A percentile compares a stretch with the other conserved stretches of the same genome.
Conservation (phyloP, 2,329 filamentous ascomycete genomes). For the Cytospora mali region DNA sequence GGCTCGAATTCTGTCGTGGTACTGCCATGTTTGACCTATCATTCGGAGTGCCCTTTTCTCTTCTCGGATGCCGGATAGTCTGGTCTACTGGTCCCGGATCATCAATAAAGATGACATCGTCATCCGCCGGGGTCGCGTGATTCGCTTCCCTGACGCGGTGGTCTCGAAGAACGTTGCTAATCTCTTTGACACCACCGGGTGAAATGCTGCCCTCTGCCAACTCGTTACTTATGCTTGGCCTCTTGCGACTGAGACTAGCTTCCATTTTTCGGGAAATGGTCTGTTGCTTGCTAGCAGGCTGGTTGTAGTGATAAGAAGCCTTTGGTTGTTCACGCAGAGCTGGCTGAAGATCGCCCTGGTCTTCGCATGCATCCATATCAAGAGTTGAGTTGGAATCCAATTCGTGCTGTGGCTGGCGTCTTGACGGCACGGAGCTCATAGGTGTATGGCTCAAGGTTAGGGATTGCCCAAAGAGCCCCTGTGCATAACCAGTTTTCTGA, state of each 20-base stretch:
- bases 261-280: not conserved
- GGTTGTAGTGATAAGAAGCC: not conserved
- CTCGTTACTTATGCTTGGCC: not conserved
- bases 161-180: not conserved
- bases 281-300: not conserved
- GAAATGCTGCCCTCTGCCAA: not conserved
- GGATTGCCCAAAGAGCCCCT: constrained; percentile 52
- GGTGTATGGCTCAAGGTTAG: constrained; percentile 46
- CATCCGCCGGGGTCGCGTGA: not conserved
- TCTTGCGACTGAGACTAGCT: not conserved
- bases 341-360: not conserved
- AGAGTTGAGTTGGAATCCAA: constrained; percentile 15
- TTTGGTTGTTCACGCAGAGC: not conserved
- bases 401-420: constrained; percentile 27
- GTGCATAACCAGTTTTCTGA: constrained; percentile 48
- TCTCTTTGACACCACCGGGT: not conserved
- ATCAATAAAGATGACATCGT: constrained; percentile 26
- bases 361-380: not conserved
- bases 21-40: not conserved
- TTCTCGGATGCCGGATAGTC: not conserved
- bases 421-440: constrained; percentile 38
- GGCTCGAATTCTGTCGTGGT: too few species aligned
- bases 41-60: not conserved
- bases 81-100: constrained; percentile 1
- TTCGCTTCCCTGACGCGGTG: not conserved